Conservation (phyloP, 202 grass and related monocot species). For the Bolboschoenoplectus hybrid region DNA sequence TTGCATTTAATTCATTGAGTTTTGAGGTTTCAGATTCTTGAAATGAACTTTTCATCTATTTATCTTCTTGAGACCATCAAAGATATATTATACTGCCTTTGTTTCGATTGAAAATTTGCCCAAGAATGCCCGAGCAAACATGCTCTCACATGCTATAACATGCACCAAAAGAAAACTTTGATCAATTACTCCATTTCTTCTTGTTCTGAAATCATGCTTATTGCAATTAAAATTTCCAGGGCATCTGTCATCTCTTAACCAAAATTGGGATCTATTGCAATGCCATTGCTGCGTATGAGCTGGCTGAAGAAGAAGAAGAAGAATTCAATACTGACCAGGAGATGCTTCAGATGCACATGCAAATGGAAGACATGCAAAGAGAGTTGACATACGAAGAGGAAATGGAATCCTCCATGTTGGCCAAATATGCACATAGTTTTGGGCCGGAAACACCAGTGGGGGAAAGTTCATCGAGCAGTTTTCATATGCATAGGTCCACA, state of each 20-base stretch:
- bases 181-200: not conserved
- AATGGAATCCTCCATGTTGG: slow-evolving; percentile 50
- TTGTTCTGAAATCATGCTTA: not conserved
- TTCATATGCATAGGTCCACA: slow-evolving; percentile 42
- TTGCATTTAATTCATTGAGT: slow-evolving; percentile 78
- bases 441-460: slow-evolving; percentile 48
- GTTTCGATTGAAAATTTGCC: not conserved
- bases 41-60: slow-evolving; percentile 23
- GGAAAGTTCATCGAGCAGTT: slow-evolving; percentile 48
- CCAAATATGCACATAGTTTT: slow-evolving; percentile 54
- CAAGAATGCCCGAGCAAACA: not conserved
- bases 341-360: slow-evolving; percentile 48
- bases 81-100: not conserved
- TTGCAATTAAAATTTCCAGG: slow-evolving; percentile 53
- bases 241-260: slow-evolving; percentile 80
- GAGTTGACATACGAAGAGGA: slow-evolving; percentile 54
- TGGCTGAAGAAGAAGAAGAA: slow-evolving; percentile 70
- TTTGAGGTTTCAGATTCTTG: slow-evolving; percentile 67
- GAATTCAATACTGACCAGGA: slow-evolving; percentile 64
- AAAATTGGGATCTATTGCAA: slow-evolving; percentile 74
- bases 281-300: slow-evolving; percentile 51
- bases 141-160: not conserved
- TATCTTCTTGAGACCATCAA: not conserved
- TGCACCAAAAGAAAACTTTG: not conserved
- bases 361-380: slow-evolving; percentile 50